phyloP scores from a whole-genome alignment of 176 grass and related monocot genomes.

The Cenchrus americanus region DNA sequence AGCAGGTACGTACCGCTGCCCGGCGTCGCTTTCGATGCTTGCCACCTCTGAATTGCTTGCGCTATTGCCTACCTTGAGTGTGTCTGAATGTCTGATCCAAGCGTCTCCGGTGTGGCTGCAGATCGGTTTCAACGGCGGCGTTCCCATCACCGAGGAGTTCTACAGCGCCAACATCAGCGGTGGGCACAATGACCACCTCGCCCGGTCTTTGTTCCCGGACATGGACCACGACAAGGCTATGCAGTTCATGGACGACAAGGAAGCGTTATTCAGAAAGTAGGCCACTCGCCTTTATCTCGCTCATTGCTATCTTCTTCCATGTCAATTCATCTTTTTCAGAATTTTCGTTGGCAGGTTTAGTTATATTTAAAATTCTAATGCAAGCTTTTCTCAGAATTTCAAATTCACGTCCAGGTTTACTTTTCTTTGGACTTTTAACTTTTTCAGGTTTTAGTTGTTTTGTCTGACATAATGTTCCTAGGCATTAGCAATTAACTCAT shows the following conservation, averaged over 20 bases:
- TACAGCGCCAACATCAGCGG: conserved; percentile 71
- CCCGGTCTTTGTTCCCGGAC: conserved; percentile 57
- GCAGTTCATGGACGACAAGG: conserved; percentile 78
- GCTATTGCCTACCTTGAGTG: too few species aligned
- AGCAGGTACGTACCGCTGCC: conserved; percentile 47
- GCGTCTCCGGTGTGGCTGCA: neutral
- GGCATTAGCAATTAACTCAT: neutral
- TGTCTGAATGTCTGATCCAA: neutral
- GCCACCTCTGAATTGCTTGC: neutral
- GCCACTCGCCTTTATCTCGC: neutral
- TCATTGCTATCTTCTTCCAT: neutral
- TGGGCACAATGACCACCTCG: conserved; percentile 69
- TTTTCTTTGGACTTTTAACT: neutral
- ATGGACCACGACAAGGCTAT: conserved; percentile 61
- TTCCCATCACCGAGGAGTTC: conserved; percentile 81
- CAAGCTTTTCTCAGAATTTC: neutral
- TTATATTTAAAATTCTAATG: neutral
- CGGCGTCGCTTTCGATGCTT: too few species aligned
- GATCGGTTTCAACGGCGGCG: conserved; percentile 63
- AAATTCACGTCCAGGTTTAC: neutral
- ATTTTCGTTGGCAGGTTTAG: neutral
- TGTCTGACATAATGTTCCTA: neutral
- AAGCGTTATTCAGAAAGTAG: conserved; percentile 69
- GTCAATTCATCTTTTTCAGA: neutral
- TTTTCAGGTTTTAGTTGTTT: neutral